These are phyloP conservation scores for Cladosporium sp. DNA, from an alignment of 2,329 filamentous ascomycete genomes.

Conservation along the genomic window DNA sequence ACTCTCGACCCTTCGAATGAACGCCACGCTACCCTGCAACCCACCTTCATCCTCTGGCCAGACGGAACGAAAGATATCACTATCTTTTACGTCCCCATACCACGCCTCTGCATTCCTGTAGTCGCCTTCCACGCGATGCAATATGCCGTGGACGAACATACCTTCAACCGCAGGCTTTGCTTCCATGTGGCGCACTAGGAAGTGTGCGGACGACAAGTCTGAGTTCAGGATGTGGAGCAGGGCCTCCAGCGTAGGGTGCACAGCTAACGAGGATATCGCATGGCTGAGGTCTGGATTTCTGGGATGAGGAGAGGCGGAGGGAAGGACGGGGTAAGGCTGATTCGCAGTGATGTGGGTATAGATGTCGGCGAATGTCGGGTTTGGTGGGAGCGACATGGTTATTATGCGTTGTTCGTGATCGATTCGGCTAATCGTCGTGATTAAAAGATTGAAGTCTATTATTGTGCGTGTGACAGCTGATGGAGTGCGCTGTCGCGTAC, in stretches of 20 bases:
- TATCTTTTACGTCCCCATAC: conserved; percentile 47
- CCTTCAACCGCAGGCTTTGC: conserved; percentile 49
- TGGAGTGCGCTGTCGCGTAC: not conserved
- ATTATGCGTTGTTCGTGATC: not conserved
- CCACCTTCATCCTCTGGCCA: conserved; percentile 36
- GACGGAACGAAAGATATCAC: conserved; percentile 37
- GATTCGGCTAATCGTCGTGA: not conserved
- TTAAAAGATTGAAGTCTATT: not conserved
- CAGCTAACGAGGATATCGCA: conserved; percentile 33
- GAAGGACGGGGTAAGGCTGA: conserved; percentile 27
- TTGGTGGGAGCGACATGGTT: not conserved
- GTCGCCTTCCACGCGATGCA: conserved; percentile 55
- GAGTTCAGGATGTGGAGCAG: conserved; percentile 54
- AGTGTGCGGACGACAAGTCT: conserved; percentile 53
- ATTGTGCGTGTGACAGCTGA: not conserved
- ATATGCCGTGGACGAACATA: conserved; percentile 54
- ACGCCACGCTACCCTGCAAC: conserved; percentile 29
- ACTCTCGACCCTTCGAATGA: conserved; percentile 42
- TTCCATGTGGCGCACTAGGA: conserved; percentile 55
- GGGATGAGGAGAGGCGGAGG: conserved; percentile 33
- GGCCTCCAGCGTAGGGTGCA: conserved; percentile 52
- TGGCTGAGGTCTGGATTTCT: conserved; percentile 29
- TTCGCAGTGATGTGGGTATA: conserved; percentile 33
- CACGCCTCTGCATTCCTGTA: conserved; percentile 51
- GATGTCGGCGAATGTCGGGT: conserved; percentile 33